Evolutionary conservation across 2,329 filamentous ascomycete species (phyloP).

Genomic region (Fusarium nelsonii): DNA sequence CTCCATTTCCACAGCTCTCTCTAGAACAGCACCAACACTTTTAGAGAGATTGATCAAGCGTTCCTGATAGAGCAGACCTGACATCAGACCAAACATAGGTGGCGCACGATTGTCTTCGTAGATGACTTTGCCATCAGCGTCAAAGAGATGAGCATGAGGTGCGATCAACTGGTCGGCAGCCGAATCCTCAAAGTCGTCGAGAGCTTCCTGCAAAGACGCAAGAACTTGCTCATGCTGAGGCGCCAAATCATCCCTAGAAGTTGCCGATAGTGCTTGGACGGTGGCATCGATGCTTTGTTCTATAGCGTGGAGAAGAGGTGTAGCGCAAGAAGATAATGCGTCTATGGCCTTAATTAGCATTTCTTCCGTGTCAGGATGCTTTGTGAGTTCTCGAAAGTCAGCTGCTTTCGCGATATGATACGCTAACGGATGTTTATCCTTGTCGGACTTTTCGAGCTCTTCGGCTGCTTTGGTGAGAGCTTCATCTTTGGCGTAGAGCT

Average conservation of each 20-base stretch:
- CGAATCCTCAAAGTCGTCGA: conserved; percentile 17
- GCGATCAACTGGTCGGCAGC: conserved; percentile 11
- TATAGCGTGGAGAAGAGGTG: not conserved
- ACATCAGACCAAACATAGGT: conserved; percentile 19
- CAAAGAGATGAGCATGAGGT: conserved; percentile 20
- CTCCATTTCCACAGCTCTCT: conserved; percentile 11
- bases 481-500: conserved; percentile 12
- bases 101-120: conserved; percentile 3
- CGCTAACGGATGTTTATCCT: conserved; percentile 11
- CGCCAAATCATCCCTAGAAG: not conserved
- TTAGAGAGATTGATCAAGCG: conserved; percentile 17
- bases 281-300: conserved; percentile 4
- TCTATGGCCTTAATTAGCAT: conserved; percentile 13
- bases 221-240: conserved; percentile 2
- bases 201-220: not conserved
- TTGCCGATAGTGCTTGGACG: not conserved
- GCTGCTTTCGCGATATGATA: conserved; percentile 27
- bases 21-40: not conserved
- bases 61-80: conserved; percentile 18
- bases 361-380: conserved; percentile 20
- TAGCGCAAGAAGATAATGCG: not conserved
- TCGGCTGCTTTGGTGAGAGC: conserved; percentile 17
- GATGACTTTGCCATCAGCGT: conserved; percentile 14
- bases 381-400: conserved; percentile 8
- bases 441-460: conserved; percentile 18